Conservation (phyloP, 306 rosid species). For the Quercus dentata region DNA sequence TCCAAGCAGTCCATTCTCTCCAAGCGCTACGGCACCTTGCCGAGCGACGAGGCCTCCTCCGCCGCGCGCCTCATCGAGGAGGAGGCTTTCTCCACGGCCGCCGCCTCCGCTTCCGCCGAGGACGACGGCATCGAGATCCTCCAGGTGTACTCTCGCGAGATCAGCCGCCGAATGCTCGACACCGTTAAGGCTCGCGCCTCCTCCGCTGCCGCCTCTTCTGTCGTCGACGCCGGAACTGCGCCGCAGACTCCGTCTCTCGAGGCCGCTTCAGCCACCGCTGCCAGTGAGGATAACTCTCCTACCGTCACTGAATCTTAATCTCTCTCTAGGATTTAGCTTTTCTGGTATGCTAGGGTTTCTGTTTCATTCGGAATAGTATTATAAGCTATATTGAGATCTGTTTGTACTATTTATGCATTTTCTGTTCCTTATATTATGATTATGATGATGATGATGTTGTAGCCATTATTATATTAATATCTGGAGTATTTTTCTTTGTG, state of each 20-base stretch:
- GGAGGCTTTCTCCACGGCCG: not conserved
- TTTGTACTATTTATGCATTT: slow-evolving; percentile 25
- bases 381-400: slow-evolving; percentile 18
- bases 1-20: slow-evolving; percentile 84
- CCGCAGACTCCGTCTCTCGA: slow-evolving; percentile 20
- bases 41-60: slow-evolving; percentile 48
- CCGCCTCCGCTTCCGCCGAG: slow-evolving; percentile 52
- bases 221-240: slow-evolving; percentile 32
- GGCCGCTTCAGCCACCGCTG: slow-evolving; percentile 6
- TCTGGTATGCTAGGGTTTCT: slow-evolving; percentile 29
- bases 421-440: slow-evolving; percentile 25
- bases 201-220: not conserved
- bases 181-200: slow-evolving; percentile 59
- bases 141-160: too few relatives aligned
- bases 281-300: slow-evolving; percentile 33
- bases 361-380: not conserved
- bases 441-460: not conserved
- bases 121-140: too few relatives aligned
- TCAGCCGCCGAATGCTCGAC: slow-evolving; percentile 69
- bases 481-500: not conserved
- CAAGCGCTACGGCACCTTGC: slow-evolving; percentile 79
- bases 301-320: slow-evolving; percentile 39
- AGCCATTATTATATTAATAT: too few relatives aligned
- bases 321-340: slow-evolving; percentile 8
- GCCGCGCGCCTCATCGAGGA: slow-evolving; percentile 48